Conservation (phyloP, 2,329 filamentous ascomycete genomes). For the Mycosphaerella sp. region DNA sequence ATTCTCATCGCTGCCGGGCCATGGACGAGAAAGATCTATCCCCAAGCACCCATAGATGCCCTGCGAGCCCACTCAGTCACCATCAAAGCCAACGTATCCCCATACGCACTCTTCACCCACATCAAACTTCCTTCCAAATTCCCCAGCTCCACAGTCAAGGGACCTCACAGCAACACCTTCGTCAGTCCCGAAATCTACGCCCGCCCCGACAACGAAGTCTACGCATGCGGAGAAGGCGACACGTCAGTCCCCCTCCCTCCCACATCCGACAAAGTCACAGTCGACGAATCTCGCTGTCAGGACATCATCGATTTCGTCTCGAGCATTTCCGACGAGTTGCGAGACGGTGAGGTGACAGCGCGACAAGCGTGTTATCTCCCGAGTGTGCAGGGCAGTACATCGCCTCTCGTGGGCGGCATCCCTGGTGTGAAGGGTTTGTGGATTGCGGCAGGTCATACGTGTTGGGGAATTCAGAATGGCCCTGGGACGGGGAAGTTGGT, state of each 20-base stretch:
- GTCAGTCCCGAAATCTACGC: constrained; percentile 93
- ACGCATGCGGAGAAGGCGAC: constrained; percentile 91
- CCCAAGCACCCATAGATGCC: constrained; percentile 52
- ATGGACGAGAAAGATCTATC: constrained; percentile 52
- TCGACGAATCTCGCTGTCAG: constrained; percentile 71
- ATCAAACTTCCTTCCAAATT: constrained; percentile 67
- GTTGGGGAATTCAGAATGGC: constrained; percentile 97
- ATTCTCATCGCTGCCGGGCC: constrained; percentile 57
- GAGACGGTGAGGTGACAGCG: constrained; percentile 53
- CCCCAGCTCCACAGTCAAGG: constrained; percentile 35
- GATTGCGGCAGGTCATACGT: constrained; percentile 86
- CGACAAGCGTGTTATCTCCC: constrained; percentile 93
- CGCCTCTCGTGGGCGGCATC: constrained; percentile 72
- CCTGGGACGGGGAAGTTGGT: constrained; percentile 61
- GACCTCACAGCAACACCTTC: constrained; percentile 48
- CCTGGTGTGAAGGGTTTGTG: constrained; percentile 62
- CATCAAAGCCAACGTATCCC: constrained; percentile 58
- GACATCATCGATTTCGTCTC: constrained; percentile 76
- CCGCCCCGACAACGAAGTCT: constrained; percentile 79
- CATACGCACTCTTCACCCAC: constrained; percentile 79
- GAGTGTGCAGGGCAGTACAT: constrained; percentile 57
- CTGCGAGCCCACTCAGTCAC: constrained; percentile 60
- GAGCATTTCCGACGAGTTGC: constrained; percentile 48
- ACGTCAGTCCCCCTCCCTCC: constrained; percentile 65
- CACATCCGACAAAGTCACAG: constrained; percentile 66